Evolutionary conservation across 2,329 filamentous ascomycete genomes (phyloP), one percentile per base, ranked within the genome.

Genomic region (Zasmidium cellare): DNA sequence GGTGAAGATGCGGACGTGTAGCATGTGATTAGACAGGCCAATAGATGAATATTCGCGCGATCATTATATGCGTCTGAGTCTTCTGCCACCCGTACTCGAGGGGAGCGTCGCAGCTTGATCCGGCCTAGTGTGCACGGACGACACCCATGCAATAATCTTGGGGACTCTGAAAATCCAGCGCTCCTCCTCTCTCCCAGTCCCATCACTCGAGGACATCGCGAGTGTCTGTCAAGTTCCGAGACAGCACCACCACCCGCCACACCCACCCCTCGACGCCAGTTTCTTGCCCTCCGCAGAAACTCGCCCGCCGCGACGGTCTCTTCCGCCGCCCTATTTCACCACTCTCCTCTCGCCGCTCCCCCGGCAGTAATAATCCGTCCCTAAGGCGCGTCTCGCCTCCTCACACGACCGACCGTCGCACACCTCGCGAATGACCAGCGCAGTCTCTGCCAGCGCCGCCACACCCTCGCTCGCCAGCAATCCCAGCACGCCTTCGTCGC

Each of bases 381-480:
- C 35, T 41, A 41, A 14, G 12, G 35, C 47, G 47, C 47, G 47
- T 22, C 47, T 23, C 47, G 23, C 51, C 46, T 35, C 46, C 48
- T 46, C 47, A 45, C 54, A 56, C 46, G 45, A 55, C 52, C 24
- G n/a, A n/a, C 41, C 41, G 23, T 22, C 46, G 48, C 60, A 51
- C 50, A 55, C 53, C 49, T 58, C 24, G 46, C 80, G 83, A 82
- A 86, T 87, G 84, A 86, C 79, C 77, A 85, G 82, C 80, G 81
- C 81, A 75, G 77, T 78, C 74, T 76, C 80, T 73, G 75, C 77
- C 73, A 77, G 78, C 77, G 25, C 78, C 67, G 55, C 65, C 74
- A 71, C 67, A 79, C 79, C 72, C 74, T 77, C 64, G 78, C 76
- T 38, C 50, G 41, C 44, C 20, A 46, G n/a, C 47, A 51, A 70